Conservation (phyloP, 2,329 filamentous ascomycete genomes). For the Epicoccum sorghinum region DNA sequence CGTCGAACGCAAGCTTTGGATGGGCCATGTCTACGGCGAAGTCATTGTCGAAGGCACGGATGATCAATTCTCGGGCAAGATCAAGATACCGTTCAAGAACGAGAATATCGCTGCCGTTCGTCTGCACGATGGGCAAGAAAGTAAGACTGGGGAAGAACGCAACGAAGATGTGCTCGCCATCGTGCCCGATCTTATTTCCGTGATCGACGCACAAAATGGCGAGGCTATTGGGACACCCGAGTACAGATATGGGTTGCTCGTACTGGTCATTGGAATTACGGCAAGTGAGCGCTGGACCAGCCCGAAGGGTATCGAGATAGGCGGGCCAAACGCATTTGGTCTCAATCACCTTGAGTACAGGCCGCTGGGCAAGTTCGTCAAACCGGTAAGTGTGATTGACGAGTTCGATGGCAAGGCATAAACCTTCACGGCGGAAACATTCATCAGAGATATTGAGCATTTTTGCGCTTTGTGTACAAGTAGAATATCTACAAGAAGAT, state of each 20-base stretch:
- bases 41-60: slow-evolving; percentile 47
- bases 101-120: slow-evolving; percentile 69
- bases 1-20: slow-evolving; percentile 49
- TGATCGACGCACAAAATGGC: slow-evolving; percentile 57
- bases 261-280: slow-evolving; percentile 61
- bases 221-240: slow-evolving; percentile 60
- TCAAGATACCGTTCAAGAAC: slow-evolving; percentile 76
- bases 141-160: slow-evolving; percentile 38
- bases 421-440: not conserved
- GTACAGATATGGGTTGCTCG: slow-evolving; percentile 60
- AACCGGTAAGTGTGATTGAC: slow-evolving; percentile 61
- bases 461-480: too few relatives aligned
- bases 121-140: slow-evolving; percentile 32
- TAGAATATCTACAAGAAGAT: too few relatives aligned
- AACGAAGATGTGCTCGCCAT: slow-evolving; percentile 53
- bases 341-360: slow-evolving; percentile 57
- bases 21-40: slow-evolving; percentile 53
- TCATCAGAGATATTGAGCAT: not conserved
- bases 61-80: slow-evolving; percentile 47
- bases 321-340: slow-evolving; percentile 58
- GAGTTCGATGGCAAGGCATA: slow-evolving; percentile 48
- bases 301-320: slow-evolving; percentile 55
- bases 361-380: slow-evolving; percentile 58
- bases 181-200: slow-evolving; percentile 58
- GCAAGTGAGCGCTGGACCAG: slow-evolving; percentile 63